Evolutionary conservation across 2,329 filamentous ascomycete genomes (phyloP).

Genomic region (Ascochyta rabiei): DNA sequence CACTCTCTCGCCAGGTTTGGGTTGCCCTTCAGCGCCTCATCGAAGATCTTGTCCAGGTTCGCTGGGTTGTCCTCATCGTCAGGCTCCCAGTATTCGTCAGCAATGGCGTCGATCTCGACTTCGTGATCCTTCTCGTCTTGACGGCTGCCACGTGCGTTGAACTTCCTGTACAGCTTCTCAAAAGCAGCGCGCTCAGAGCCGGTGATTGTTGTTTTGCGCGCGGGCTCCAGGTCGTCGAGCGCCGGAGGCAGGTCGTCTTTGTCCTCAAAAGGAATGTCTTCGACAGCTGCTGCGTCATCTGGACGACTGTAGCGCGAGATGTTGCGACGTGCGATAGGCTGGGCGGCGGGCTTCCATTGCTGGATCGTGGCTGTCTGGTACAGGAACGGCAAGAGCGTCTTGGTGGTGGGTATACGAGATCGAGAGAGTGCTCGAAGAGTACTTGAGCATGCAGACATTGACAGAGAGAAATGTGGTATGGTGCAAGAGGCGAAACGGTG

Average conservation of each 20-base stretch:
- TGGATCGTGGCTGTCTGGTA: slow-evolving; percentile 73
- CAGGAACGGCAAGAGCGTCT: slow-evolving; percentile 67
- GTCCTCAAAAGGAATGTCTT: slow-evolving; percentile 25
- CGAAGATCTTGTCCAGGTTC: slow-evolving; percentile 40
- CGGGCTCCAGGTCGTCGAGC: slow-evolving; percentile 23
- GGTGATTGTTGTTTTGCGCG: slow-evolving; percentile 44
- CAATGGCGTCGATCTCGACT: slow-evolving; percentile 36
- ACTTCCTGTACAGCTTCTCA: slow-evolving; percentile 41
- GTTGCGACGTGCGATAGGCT: slow-evolving; percentile 28
- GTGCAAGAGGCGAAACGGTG: neutral
- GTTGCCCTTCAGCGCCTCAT: slow-evolving; percentile 30
- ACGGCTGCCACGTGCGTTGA: slow-evolving; percentile 27
- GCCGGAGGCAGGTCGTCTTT: slow-evolving; percentile 49
- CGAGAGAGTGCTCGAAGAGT: slow-evolving; percentile 42
- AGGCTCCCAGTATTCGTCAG: slow-evolving; percentile 41
- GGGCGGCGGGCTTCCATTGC: slow-evolving; percentile 37
- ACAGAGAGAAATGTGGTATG: neutral
- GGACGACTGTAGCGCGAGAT: slow-evolving; percentile 34
- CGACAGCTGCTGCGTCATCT: slow-evolving; percentile 62
- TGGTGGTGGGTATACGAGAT: slow-evolving; percentile 35
- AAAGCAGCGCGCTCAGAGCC: slow-evolving; percentile 45
- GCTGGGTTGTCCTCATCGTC: slow-evolving; percentile 30
- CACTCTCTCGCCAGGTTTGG: slow-evolving; percentile 7
- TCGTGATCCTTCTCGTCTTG: slow-evolving; percentile 19
- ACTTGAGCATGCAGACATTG: slow-evolving; percentile 42